phyloP scores from a whole-genome alignment of 495 filamentous ascomycete genomes.

The Baudoinia panamericana region DNA sequence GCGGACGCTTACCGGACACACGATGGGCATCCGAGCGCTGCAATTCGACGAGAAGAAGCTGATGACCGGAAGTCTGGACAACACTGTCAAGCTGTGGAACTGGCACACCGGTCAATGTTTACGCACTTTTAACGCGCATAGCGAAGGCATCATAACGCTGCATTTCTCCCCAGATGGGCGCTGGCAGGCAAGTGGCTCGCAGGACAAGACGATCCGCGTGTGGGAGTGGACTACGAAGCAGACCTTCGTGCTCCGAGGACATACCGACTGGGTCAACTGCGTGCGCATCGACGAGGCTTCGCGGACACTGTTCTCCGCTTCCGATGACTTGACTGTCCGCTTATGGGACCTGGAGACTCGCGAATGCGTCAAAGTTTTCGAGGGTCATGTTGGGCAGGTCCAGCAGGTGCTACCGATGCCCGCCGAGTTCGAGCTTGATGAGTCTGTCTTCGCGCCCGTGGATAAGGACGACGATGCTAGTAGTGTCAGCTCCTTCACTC shows the following conservation, averaged over 20 bases:
- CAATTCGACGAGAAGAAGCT: slow-evolving; percentile 89
- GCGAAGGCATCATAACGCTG: slow-evolving; percentile 65
- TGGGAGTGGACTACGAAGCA: slow-evolving; percentile 84
- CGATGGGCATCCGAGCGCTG: slow-evolving; percentile 66
- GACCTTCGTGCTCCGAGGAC: slow-evolving; percentile 63
- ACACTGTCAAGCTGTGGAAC: slow-evolving; percentile 84
- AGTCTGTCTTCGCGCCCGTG: slow-evolving; percentile 32
- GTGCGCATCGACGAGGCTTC: slow-evolving; percentile 71
- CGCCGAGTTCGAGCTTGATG: slow-evolving; percentile 76
- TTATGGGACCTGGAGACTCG: slow-evolving; percentile 88
- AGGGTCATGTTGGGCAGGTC: slow-evolving; percentile 91
- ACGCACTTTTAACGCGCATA: slow-evolving; percentile 66
- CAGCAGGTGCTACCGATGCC: slow-evolving; percentile 78
- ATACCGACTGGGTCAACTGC: slow-evolving; percentile 88
- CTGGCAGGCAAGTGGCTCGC: slow-evolving; percentile 73
- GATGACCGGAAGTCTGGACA: slow-evolving; percentile 71
- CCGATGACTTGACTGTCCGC: slow-evolving; percentile 80
- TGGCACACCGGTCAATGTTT: slow-evolving; percentile 86
- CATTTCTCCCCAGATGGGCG: slow-evolving; percentile 77
- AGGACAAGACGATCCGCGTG: slow-evolving; percentile 80
- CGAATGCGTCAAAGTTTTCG: slow-evolving; percentile 61
- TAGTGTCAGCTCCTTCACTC: slow-evolving; percentile 11
- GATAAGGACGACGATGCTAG: slow-evolving; percentile 20
- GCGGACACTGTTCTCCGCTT: slow-evolving; percentile 79
- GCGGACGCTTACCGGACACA: slow-evolving; percentile 70